A percentile compares a stretch with the other conserved stretches of the same genome.
Conservation (phyloP, 1,284 basidiomycete genomes). For the Rhodotorula mucilaginosa region DNA sequence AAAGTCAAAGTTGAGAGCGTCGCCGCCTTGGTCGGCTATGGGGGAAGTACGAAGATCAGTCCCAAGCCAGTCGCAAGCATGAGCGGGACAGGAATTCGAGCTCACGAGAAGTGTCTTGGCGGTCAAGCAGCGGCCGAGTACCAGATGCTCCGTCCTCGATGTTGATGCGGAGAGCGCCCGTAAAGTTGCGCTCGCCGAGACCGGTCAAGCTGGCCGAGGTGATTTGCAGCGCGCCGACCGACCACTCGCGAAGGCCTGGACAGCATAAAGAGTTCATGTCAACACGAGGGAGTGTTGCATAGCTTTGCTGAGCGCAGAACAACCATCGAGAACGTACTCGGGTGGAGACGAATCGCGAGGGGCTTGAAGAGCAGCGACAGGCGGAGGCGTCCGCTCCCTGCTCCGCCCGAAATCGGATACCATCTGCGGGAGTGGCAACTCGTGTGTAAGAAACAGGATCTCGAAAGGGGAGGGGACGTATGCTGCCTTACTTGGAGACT, state of each 20-base stretch:
- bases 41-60: background rate
- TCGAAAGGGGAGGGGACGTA: no score
- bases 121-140: background rate
- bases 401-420: slow-evolving; percentile 7
- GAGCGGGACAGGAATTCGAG: background rate
- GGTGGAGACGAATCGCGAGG: slow-evolving; percentile 13
- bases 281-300: background rate
- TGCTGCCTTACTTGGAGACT: slow-evolving; percentile 16
- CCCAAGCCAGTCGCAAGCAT: background rate
- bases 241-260: slow-evolving; percentile 25
- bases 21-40: no score
- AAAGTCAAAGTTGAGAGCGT: background rate
- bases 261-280: background rate
- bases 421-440: slow-evolving; percentile 5
- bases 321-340: background rate
- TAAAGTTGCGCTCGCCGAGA: background rate
- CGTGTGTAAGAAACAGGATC: background rate
- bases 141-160: background rate
- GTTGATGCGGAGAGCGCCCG: background rate
- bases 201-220: slow-evolving; percentile 4
- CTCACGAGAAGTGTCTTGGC: background rate
- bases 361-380: slow-evolving; percentile 39
- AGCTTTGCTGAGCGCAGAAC: background rate
- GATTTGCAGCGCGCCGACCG: slow-evolving; percentile 21
- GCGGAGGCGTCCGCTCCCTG: slow-evolving; percentile 32